Percentiles rank a stretch among this genome's conserved stretches.
phyloP scores from a whole-genome alignment of 108 stramenopile genomes.

The Cyclotella baltica region DNA sequence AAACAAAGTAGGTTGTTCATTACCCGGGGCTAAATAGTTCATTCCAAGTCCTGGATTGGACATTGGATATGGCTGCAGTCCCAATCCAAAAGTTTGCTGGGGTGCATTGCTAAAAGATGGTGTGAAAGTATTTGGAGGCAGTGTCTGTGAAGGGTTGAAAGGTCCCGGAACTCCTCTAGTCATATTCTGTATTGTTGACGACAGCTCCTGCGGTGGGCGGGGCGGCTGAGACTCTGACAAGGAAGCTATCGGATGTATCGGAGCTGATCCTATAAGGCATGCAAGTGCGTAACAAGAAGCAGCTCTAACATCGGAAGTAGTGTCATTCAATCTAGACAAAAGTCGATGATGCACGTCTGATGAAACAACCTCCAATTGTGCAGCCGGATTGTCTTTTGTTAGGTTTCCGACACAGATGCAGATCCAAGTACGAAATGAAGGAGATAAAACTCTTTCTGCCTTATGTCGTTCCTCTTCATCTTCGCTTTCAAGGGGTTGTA shows the following conservation, averaged over 20 bases:
- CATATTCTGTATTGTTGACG: background rate
- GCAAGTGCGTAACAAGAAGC: slow-evolving; percentile 83
- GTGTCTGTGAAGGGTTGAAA: background rate
- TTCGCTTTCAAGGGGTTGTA: slow-evolving; percentile 60
- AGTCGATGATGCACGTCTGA: slow-evolving; percentile 74
- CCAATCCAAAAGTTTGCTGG: slow-evolving; percentile 21
- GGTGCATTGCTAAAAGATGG: background rate
- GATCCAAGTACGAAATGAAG: slow-evolving; percentile 83
- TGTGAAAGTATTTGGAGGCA: background rate
- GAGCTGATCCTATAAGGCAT: slow-evolving; percentile 61
- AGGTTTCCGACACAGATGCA: slow-evolving; percentile 88
- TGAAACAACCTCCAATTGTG: slow-evolving; percentile 69
- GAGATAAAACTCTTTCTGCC: slow-evolving; percentile 40
- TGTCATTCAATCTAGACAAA: slow-evolving; percentile 65
- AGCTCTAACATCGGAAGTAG: slow-evolving; percentile 77
- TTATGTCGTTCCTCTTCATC: slow-evolving; percentile 39
- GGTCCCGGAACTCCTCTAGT: background rate
- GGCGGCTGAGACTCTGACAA: background rate
- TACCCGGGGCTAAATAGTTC: slow-evolving; percentile 7
- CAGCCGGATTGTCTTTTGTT: slow-evolving; percentile 62
- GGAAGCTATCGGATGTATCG: slow-evolving; percentile 8
- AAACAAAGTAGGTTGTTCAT: slow-evolving; percentile 40
- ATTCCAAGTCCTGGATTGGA: slow-evolving; percentile 13
- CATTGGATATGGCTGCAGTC: slow-evolving; percentile 22
- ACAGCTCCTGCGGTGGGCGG: background rate